phyloP scores from a whole-genome alignment of 2,329 filamentous ascomycete species.

The Neofusicoccum kwambonambiense region DNA sequence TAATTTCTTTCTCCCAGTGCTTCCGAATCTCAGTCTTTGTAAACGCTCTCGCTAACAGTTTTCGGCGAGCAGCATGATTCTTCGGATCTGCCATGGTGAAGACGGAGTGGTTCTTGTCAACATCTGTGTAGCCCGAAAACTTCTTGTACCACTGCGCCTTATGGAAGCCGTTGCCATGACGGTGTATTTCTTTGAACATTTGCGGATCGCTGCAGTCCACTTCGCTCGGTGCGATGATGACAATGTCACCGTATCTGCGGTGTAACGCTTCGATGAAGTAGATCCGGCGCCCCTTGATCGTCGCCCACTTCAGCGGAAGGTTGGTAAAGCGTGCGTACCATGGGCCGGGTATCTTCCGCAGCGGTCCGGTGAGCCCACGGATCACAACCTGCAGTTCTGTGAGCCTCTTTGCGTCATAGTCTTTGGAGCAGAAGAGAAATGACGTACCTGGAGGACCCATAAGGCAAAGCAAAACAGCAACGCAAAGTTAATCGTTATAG shows the following conservation, averaged over 20 bases:
- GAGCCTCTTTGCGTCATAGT: no score
- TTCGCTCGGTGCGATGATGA: slow-evolving; percentile 31
- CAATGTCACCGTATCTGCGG: slow-evolving; percentile 31
- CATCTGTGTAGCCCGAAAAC: background rate
- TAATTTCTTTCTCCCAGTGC: slow-evolving; percentile 38
- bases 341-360: slow-evolving; percentile 30
- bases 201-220: slow-evolving; percentile 29
- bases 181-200: slow-evolving; percentile 31
- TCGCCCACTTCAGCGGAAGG: slow-evolving; percentile 36
- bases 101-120: slow-evolving; percentile 25
- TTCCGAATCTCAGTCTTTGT: slow-evolving; percentile 34
- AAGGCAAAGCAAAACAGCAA: no score
- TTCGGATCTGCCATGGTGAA: slow-evolving; percentile 40
- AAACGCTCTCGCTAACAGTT: slow-evolving; percentile 37
- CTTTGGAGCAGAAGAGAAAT: no score
- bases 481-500: no score
- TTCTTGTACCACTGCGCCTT: background rate
- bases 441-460: no score
- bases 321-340: slow-evolving; percentile 35
- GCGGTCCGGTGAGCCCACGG: slow-evolving; percentile 14
- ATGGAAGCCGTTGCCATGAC: slow-evolving; percentile 28
- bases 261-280: slow-evolving; percentile 41
- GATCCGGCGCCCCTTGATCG: slow-evolving; percentile 37
- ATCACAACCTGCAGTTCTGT: no score
- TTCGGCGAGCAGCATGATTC: slow-evolving; percentile 35